phyloP scores from a whole-genome alignment of 371 early-diverging fungal species.

The Apophysomyces trapeziformis region DNA sequence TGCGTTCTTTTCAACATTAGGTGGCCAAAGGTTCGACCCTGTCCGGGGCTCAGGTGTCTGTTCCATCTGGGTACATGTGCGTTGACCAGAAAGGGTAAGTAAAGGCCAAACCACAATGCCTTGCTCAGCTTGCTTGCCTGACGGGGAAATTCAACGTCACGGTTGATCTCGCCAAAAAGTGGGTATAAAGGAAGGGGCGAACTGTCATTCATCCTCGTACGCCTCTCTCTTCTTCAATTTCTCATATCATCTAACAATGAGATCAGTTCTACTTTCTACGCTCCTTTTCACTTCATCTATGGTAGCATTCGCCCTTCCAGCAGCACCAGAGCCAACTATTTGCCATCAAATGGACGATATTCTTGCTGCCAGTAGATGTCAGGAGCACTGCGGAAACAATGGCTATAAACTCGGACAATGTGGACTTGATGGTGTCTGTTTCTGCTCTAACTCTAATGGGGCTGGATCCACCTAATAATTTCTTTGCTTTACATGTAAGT shows the following conservation, averaged over 20 bases:
- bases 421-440: neutral
- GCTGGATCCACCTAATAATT: neutral
- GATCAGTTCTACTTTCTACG: neutral
- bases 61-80: slow-evolving; percentile 10
- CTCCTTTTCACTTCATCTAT: neutral
- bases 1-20: neutral
- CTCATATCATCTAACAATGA: neutral
- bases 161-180: neutral
- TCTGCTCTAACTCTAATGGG: neutral
- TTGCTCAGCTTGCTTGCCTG: neutral
- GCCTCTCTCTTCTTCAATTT: neutral
- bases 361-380: neutral
- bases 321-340: neutral
- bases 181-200: neutral
- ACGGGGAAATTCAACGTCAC: slow-evolving; percentile 1
- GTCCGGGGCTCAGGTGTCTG: slow-evolving; percentile 10
- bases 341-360: neutral
- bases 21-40: slow-evolving; percentile 5
- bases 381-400: neutral
- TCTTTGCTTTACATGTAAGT: neutral
- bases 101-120: neutral
- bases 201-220: too few species aligned
- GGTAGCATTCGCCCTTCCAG: neutral
- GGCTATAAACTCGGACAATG: neutral
- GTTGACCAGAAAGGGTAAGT: neutral